Evolutionary conservation across 345 rosid genomes (phyloP).

Genomic region (Pugionium cornutum): DNA sequence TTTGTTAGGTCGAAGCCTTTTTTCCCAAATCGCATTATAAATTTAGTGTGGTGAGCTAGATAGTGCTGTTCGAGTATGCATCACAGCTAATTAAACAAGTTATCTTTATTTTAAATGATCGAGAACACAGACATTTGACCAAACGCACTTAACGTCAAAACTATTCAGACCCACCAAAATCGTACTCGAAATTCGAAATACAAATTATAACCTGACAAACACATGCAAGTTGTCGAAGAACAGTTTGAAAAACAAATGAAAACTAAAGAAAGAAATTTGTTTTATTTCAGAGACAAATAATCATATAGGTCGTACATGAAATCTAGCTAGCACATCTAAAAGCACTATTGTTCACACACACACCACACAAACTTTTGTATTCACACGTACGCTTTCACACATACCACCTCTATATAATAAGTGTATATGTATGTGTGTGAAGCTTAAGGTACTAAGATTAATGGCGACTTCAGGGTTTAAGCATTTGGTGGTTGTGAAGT

Average conservation of each 20-base stretch:
- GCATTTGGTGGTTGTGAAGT: conserved; percentile 86
- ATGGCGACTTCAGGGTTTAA: conserved; percentile 66
- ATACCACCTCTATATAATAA: conserved; percentile 26
- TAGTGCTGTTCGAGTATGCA: not conserved
- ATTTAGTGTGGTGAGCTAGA: conserved; percentile 10
- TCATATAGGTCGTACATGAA: conserved; percentile 20
- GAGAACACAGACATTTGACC: conserved; percentile 19
- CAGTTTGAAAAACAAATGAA: conserved; percentile 21
- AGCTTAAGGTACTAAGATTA: conserved; percentile 8
- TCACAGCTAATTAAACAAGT: conserved; percentile 14
- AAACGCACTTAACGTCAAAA: conserved; percentile 9
- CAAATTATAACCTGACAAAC: conserved; percentile 33
- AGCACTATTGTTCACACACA: conserved; percentile 38
- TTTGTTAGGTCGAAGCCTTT: not conserved
- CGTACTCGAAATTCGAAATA: conserved; percentile 23
- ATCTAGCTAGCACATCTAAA: not conserved
- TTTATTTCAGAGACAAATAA: conserved; percentile 30
- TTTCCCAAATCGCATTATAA: not conserved
- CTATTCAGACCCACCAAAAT: conserved; percentile 15
- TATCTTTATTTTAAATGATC: not conserved
- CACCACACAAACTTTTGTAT: conserved; percentile 30
- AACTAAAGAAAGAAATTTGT: conserved; percentile 14
- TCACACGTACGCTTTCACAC: conserved; percentile 18
- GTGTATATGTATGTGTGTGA: conserved; percentile 20
- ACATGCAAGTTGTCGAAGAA: conserved; percentile 38